phyloP scores from a whole-genome alignment of 2,329 filamentous ascomycete species.

The Zarea fungicola region DNA sequence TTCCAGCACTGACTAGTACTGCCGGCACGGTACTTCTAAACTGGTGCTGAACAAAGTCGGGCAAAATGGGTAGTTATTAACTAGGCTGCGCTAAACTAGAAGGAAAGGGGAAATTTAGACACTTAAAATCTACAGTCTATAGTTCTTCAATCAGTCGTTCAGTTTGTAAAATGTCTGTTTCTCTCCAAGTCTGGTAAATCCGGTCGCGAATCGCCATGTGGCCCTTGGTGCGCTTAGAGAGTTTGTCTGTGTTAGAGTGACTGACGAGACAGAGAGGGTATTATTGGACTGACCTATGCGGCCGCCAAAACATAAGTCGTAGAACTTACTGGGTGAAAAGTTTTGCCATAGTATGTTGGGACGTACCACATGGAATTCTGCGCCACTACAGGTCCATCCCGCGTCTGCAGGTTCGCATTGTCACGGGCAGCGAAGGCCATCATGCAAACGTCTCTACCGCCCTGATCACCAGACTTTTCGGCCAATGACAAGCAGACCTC shows the following conservation, averaged over 20 bases:
- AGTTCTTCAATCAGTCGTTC: constrained; percentile 1
- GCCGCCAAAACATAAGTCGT: background rate
- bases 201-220: constrained; percentile 30
- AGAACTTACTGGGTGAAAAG: constrained; percentile 37
- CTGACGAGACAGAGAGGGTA: no score
- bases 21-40: no score
- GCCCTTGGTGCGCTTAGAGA: constrained; percentile 29
- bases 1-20: no score
- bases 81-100: background rate
- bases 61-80: no score
- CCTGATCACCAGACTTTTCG: no score
- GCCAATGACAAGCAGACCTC: constrained; percentile 33
- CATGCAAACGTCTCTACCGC: constrained; percentile 34
- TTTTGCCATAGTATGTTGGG: constrained; percentile 42
- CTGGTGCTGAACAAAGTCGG: no score
- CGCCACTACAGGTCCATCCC: constrained; percentile 20
- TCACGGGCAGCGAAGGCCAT: constrained; percentile 36
- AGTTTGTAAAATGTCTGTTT: constrained; percentile 8
- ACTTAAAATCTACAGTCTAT: background rate
- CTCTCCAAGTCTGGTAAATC: constrained; percentile 21
- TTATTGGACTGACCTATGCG: background rate
- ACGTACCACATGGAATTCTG: constrained; percentile 40
- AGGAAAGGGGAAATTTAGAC: background rate
- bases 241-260: background rate
- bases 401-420: constrained; percentile 30